These are phyloP conservation scores for Tilletia setariae DNA, from an alignment of 1,284 basidiomycete species.

Conservation along the genomic window DNA sequence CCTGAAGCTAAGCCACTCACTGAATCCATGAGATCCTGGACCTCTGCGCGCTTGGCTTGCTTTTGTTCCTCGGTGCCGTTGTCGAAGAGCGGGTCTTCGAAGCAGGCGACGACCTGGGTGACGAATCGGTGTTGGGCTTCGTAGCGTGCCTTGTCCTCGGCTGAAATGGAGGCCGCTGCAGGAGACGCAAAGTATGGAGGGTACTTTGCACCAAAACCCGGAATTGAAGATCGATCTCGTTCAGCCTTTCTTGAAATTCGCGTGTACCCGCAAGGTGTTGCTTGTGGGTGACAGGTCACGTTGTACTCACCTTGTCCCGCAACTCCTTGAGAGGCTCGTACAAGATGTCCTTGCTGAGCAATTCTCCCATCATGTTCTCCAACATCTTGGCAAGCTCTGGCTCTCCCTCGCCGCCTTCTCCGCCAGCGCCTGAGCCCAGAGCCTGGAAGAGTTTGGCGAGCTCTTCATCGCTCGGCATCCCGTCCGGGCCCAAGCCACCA, in stretches of 20 bases:
- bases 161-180: conserved; percentile 57
- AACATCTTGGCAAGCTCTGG: conserved; percentile 72
- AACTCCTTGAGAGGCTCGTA: conserved; percentile 90
- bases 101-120: conserved; percentile 67
- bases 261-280: too few relatives aligned
- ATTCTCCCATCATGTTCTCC: conserved; percentile 85
- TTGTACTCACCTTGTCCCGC: conserved; percentile 69
- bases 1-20: too few relatives aligned
- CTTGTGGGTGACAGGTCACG: too few relatives aligned
- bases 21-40: conserved; percentile 74
- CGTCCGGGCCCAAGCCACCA: conserved; percentile 55
- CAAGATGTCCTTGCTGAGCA: conserved; percentile 89
- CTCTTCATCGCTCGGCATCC: conserved; percentile 54
- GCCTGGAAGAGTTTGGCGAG: conserved; percentile 54
- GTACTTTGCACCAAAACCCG: conserved; percentile 73
- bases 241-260: too few relatives aligned
- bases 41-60: conserved; percentile 60
- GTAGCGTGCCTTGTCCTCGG: conserved; percentile 69
- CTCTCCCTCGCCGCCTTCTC: conserved; percentile 26
- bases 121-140: conserved; percentile 68
- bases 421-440: conserved; percentile 46
- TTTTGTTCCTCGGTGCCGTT: conserved; percentile 61
- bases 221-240: too few relatives aligned
- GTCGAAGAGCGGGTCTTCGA: conserved; percentile 63
- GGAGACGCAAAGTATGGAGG: conserved; percentile 68